Evolutionary conservation across 2,329 filamentous ascomycete genomes (phyloP), one percentile per base, ranked within the genome.

Genomic region (Alternaria ventricosa): DNA sequence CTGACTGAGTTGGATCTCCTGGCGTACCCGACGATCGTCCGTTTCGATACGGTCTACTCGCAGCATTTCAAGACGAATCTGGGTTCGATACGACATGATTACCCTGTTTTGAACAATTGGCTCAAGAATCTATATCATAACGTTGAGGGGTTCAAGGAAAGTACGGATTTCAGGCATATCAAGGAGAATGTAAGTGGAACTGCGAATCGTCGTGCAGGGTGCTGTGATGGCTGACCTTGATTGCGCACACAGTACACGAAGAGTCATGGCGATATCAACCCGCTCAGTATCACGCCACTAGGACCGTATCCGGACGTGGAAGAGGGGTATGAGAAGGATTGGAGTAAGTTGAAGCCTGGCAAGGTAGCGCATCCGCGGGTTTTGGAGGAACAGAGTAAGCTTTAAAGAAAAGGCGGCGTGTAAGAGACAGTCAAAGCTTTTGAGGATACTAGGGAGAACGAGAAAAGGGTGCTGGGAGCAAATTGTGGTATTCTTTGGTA

Each of bases 1-100:
- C 70, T 90, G 63, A 90, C 88, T 0, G 88, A 90, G 73, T 76
- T 89, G 11, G 88, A 90, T 70, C 71, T 90, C 20, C 79, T 86
- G 11, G 81, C 85, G 0, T 90, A 87, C 68, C 82, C 84, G 3
- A 89, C 87, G 0, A 67, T 88, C 13, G 81, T 90, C n/a, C 81
- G 88, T 5, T 85, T 90, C 69, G 88, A 90, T 65, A 78, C 83
- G 3, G 84, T 88, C 4, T 90, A 90, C 71, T 87, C 88, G 12
- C 87, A 90, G 80, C 88, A 90, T 76, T 90, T 90, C 81, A 90
- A 90, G 79, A 88, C 87, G 70, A 90, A 90, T 73, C 75, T 90
- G 28, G 87, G 87, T 3, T 89, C 82, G 11, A 84, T 90, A 45
- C 79, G 88, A 6, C 84, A 87, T 70, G 83, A 87, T 60, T 90